Conservation (phyloP, 441 rosid genomes). For the Corymbia citriodora region DNA sequence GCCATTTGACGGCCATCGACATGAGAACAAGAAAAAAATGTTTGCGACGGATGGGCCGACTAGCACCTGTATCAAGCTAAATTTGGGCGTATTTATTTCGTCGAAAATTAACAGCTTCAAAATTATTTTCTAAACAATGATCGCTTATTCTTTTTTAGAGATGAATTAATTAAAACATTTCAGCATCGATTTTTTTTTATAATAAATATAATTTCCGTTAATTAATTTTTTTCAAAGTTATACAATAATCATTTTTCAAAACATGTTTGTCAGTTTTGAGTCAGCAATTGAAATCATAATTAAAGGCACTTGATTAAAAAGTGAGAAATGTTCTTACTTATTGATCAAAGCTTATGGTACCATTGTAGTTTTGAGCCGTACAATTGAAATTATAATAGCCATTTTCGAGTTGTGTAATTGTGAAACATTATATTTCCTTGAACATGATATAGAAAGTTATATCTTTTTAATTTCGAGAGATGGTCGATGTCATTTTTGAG, state of each 20-base stretch:
- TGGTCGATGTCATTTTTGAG: not conserved
- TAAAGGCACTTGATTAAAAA: not conserved
- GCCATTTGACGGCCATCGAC: not conserved
- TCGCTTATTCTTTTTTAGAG: not conserved
- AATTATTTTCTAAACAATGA: not conserved
- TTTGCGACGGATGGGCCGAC: not conserved
- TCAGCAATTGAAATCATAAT: no score
- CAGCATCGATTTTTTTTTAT: accelerated
- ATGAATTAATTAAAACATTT: not conserved
- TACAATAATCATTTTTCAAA: accelerated
- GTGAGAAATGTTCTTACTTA: not conserved
- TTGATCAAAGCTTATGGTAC: not conserved
- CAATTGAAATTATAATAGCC: not conserved
- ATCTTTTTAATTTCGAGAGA: not conserved
- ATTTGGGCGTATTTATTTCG: not conserved
- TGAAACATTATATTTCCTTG: not conserved
- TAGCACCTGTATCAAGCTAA: not conserved
- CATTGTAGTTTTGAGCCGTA: not conserved
- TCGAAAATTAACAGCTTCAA: not conserved
- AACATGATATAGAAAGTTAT: not conserved
- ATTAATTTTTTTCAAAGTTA: not conserved
- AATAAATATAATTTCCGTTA: not conserved
- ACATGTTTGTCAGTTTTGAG: no score
- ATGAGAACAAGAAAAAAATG: not conserved
- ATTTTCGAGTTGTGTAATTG: not conserved